These are phyloP conservation scores for Nymphaea colorata DNA, from an alignment of 164 flowering plant genomes.

Conservation along the genomic window DNA sequence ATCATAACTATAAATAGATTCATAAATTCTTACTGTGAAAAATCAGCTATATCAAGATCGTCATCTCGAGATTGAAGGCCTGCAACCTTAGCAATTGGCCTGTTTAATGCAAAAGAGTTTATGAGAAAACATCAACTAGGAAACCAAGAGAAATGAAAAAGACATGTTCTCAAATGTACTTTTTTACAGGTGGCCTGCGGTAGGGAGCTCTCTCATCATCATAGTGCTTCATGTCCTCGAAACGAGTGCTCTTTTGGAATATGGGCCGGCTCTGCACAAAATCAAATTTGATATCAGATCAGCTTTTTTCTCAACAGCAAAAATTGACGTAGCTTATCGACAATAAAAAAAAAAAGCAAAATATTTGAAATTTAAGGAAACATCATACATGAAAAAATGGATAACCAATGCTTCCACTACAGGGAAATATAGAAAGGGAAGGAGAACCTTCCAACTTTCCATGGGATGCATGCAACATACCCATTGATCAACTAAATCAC, in stretches of 20 bases:
- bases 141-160: neutral
- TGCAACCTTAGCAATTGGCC: slow-evolving; percentile 42
- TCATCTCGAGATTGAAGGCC: slow-evolving; percentile 73
- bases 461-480: slow-evolving; percentile 22
- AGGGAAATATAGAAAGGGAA: neutral
- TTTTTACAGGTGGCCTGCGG: slow-evolving; percentile 55
- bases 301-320: neutral
- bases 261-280: slow-evolving; percentile 88
- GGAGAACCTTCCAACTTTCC: neutral
- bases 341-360: neutral
- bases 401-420: neutral
- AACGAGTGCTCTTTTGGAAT: slow-evolving; percentile 92
- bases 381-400: neutral
- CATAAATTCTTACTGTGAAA: slow-evolving; percentile 44
- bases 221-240: slow-evolving; percentile 74
- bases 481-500: slow-evolving; percentile 98
- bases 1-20: neutral
- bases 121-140: neutral
- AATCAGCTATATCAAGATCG: slow-evolving; percentile 66
- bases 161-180: slow-evolving; percentile 24
- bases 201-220: slow-evolving; percentile 67
- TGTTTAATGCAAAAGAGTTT: slow-evolving; percentile 12
- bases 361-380: neutral
- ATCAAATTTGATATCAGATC: neutral
- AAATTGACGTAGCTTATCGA: neutral